phyloP scores from a whole-genome alignment of 352 stramenopile species.

The Globisporangium cederbergense region DNA sequence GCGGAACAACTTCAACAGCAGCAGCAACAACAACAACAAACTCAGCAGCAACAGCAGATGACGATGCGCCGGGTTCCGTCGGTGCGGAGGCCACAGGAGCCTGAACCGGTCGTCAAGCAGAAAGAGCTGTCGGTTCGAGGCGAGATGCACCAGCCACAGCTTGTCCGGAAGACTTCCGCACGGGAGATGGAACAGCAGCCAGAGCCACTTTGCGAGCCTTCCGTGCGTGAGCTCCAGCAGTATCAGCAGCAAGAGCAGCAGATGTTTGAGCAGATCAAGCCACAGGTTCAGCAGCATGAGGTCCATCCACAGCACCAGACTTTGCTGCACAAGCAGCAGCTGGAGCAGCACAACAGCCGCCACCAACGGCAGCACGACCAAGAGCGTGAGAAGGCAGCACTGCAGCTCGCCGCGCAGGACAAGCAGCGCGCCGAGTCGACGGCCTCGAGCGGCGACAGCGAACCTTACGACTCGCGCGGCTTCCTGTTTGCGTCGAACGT shows the following conservation, averaged over 20 bases:
- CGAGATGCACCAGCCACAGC: not conserved
- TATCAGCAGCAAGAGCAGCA: not conserved
- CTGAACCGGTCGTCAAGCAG: not conserved
- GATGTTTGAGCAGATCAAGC: not conserved
- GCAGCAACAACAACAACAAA: not conserved
- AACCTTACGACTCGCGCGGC: conserved; percentile 36
- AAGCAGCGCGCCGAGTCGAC: conserved; percentile 15
- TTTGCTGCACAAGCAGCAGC: conserved; percentile 23
- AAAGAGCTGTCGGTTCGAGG: not conserved
- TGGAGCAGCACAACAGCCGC: conserved; percentile 29
- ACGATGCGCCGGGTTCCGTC: too few relatives aligned
- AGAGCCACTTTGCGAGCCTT: not conserved
- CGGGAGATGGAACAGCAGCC: not conserved
- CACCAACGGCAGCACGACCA: not conserved
- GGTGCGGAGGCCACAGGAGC: too few relatives aligned
- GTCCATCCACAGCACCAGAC: not conserved
- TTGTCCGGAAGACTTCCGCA: not conserved
- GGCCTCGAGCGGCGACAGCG: conserved; percentile 19
- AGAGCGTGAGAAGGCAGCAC: not conserved
- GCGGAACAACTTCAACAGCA: conserved; percentile 4
- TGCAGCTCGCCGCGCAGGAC: conserved; percentile 1
- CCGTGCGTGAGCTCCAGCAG: not conserved
- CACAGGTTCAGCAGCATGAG: not conserved
- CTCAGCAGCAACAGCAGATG: not conserved
- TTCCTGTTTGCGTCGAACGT: conserved; percentile 21